Evolutionary conservation across 1,284 basidiomycete genomes (phyloP).

Genomic region (Ceratobasidium sp.): DNA sequence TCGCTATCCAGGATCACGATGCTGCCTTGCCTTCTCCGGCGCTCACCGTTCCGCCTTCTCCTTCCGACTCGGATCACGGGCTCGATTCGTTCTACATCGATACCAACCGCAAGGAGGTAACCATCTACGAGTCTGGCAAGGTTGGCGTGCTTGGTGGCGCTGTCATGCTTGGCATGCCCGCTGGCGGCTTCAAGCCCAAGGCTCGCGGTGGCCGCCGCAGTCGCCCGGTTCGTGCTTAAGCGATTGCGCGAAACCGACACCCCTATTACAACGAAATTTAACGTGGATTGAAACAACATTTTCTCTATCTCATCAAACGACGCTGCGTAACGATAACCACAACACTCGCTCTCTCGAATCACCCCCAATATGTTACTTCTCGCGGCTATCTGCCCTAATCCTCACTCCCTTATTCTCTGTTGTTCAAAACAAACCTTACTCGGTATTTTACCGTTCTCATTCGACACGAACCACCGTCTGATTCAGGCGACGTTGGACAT

Average conservation of each 20-base stretch:
- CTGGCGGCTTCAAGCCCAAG: constrained; percentile 41
- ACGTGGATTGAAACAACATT: constrained; percentile 30
- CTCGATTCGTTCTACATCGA: constrained; percentile 44
- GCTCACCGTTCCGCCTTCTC: constrained; percentile 40
- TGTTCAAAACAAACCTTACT: constrained; percentile 28
- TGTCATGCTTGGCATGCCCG: constrained; percentile 47
- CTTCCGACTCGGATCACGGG: constrained; percentile 41
- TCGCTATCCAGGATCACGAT: constrained; percentile 38
- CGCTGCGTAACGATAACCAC: constrained; percentile 39
- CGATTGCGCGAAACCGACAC: neutral
- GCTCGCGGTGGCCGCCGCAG: constrained; percentile 35
- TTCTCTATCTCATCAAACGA: constrained; percentile 16
- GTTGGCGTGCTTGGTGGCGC: constrained; percentile 47
- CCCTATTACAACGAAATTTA: constrained; percentile 37
- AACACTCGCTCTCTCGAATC: constrained; percentile 35
- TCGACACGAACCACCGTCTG: constrained; percentile 35
- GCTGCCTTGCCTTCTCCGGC: constrained; percentile 40
- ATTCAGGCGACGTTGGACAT: constrained; percentile 28
- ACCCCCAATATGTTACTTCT: constrained; percentile 18
- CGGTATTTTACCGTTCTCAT: constrained; percentile 11
- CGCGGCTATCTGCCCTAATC: constrained; percentile 32
- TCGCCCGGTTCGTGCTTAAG: constrained; percentile 29
- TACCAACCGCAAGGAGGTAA: constrained; percentile 43
- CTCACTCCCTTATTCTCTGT: constrained; percentile 25
- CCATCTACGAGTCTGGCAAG: constrained; percentile 47